Base-by-base conservation (phyloP, 306 rosid species). In the Dalbergia cochinchinensis region DNA sequence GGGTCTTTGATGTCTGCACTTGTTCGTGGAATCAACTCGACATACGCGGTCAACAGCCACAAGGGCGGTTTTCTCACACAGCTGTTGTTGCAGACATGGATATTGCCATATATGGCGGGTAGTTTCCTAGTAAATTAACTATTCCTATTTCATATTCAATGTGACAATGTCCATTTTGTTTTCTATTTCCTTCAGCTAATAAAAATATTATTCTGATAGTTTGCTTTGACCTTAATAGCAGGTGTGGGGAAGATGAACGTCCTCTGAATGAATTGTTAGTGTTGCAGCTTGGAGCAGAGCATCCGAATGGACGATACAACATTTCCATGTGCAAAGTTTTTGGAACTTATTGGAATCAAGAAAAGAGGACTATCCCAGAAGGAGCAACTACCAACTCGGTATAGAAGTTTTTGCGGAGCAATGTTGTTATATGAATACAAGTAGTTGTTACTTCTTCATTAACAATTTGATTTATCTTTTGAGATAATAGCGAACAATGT, bases 161-260 rank as follows among this genome's bases (percentile, higher is more conserved):
- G 9, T 7, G 13, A 50, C 37, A 64, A 65, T 10, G 71, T 7
- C 12, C 19, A 9, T 50, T 19, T 8, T 3, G 2, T 7, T 65
- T 72, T 73, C 65, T 53, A 9, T 77, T 64, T 48, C 11, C 19
- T 61, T 9, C 11, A 7, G 15, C 18, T 16, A 6, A 14, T 8
- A 0, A 53, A 11, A 34, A 41, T n/a, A 63, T 73, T 51, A 1
- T 31, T 74, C 34, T 59, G 41, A 81, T 62, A 33, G 13, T 53
- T 64, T 44, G 39, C 8, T 68, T 79, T 74, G 67, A 53, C 47
- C 48, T 67, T 77, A 22, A 42, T 77, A 77, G 72, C 85, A 95
- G 99, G 76, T 95, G 99, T 63, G 98, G 99, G 54, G 98, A 95
- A 83, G 98, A 93, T 37, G 99, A 95, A 77, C 94, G 93, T 45